Evolutionary conservation across 352 stramenopile species (phyloP).

Genomic region (Globisporangium radiosum): DNA sequence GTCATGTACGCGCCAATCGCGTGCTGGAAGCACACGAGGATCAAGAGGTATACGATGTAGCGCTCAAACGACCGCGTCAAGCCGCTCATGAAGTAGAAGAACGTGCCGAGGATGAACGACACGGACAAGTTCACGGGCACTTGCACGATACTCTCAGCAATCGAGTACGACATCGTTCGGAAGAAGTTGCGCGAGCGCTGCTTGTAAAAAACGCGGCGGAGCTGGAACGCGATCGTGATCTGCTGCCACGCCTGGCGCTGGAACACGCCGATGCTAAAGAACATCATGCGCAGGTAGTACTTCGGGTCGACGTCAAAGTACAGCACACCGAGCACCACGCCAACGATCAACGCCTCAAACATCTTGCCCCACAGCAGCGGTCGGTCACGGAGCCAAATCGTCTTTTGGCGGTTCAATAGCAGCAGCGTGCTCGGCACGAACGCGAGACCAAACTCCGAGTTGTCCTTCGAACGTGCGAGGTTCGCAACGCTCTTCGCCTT

Average conservation of each 20-base stretch:
- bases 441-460: constrained; percentile 35
- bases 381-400: constrained; percentile 51
- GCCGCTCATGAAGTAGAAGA: constrained; percentile 83
- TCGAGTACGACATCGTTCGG: constrained; percentile 70
- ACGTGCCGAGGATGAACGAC: constrained; percentile 58
- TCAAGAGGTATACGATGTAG: constrained; percentile 28
- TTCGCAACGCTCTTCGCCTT: constrained; percentile 49
- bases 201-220: constrained; percentile 84
- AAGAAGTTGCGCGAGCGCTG: constrained; percentile 87
- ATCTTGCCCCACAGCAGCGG: constrained; percentile 61
- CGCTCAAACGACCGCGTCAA: constrained; percentile 17
- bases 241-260: constrained; percentile 67
- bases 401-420: constrained; percentile 57
- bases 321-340: constrained; percentile 70
- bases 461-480: constrained; percentile 35
- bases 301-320: constrained; percentile 49
- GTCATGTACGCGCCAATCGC: constrained; percentile 34
- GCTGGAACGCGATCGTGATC: constrained; percentile 50
- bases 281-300: constrained; percentile 61
- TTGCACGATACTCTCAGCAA: constrained; percentile 20
- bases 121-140: constrained; percentile 36
- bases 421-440: constrained; percentile 31
- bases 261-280: constrained; percentile 62
- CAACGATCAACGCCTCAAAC: constrained; percentile 58
- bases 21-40: constrained; percentile 32